Percentiles rank a stretch among this genome's conserved stretches.
Conservation (phyloP, 2,329 filamentous ascomycete genomes). For the Sclerotinia trifoliorum region DNA sequence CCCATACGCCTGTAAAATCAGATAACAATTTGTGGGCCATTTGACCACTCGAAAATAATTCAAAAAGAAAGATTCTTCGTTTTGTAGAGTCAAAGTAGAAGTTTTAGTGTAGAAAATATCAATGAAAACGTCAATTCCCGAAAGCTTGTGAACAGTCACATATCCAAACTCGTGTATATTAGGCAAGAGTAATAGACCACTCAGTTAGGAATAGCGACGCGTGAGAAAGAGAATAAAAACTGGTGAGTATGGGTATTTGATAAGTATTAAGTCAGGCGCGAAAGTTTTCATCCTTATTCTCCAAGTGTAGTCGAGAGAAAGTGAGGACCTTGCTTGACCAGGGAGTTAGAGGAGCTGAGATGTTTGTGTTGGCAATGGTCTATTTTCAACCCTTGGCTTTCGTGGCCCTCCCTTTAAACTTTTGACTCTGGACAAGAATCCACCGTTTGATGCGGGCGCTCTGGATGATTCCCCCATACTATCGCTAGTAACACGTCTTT, state of each 20-base stretch:
- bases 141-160: neutral
- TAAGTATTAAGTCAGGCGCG: neutral
- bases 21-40: slow-evolving; percentile 12
- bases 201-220: neutral
- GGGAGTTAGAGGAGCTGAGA: slow-evolving; percentile 12
- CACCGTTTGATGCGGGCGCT: slow-evolving; percentile 32
- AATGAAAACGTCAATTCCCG: neutral
- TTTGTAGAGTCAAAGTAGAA: neutral
- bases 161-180: slow-evolving; percentile 8
- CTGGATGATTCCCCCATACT: slow-evolving; percentile 43
- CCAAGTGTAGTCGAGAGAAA: neutral
- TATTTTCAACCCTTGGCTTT: slow-evolving; percentile 40
- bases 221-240: neutral
- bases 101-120: neutral
- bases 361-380: slow-evolving; percentile 9
- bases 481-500: slow-evolving; percentile 65
- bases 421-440: slow-evolving; percentile 74
- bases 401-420: slow-evolving; percentile 72
- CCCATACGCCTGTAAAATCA: slow-evolving; percentile 17
- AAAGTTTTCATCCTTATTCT: neutral
- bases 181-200: neutral
- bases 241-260: neutral
- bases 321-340: neutral
- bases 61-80: slow-evolving; percentile 1
- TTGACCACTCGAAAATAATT: neutral